Base-by-base conservation (phyloP, 176 grass and related monocot species). In the Metroxylon sagu region DNA sequence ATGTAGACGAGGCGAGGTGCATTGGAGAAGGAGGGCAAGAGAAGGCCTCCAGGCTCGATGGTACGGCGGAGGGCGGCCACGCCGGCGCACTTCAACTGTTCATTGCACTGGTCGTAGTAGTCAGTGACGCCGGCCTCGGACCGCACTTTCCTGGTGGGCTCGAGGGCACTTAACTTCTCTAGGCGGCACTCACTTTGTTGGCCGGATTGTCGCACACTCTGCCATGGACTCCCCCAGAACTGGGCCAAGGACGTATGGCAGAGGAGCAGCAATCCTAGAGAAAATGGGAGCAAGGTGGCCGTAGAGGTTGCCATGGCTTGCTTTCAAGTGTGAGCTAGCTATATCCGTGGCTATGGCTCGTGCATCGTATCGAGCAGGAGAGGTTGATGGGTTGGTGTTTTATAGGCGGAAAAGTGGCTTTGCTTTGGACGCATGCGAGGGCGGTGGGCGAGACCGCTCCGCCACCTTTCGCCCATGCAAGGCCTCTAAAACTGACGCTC, bases 71-170 rank as follows among this genome's bases (percentile, higher is more conserved):
- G 28, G 26, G 69, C 18, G 1, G 29, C 53, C 19, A 75, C 57
- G 17, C 79, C 79, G 19, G 58, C 53, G 49, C 79, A 81, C 14
- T 27, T 17, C 14, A 82, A 59, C 66, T 65, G 55, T 21, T 71
- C 66, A 19, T 49, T 75, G 7, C 7, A 54, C 72, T 70, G 26
- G 21, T 82, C 71, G 48, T 59, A 82, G 59, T 76, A 65, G 50
- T 82, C 79, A 0, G 79, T 81, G 23, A 82, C 7, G 18, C 79
- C 72, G 5, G 66, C 79, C 64, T 82, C 79, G 3, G 78, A 81
- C 10, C 19, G 57, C 21, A 81, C 35, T 17, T 52, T 26, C 17
- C 29, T 18, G 28, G 10, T 17, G 15, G 66, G 66, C 17, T 48
- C 29, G 4, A 69, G 53, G 18, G 53, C 66, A 29, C 48, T 30